Evolutionary conservation across 345 rosid genomes (phyloP).

Genomic region (Gossypium thurberi): DNA sequence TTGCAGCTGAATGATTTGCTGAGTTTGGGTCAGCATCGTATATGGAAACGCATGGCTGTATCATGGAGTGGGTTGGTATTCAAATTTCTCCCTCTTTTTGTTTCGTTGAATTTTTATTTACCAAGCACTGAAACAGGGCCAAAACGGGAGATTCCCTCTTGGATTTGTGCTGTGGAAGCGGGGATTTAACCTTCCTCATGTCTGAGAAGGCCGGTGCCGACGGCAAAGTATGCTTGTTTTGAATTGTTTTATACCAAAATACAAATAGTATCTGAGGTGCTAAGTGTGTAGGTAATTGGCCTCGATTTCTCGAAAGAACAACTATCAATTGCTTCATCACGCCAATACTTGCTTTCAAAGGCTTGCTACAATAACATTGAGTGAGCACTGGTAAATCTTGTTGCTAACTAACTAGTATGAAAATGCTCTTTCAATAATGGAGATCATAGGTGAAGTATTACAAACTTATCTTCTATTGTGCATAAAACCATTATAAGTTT

Average conservation of each 20-base stretch:
- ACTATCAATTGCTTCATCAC: constrained; percentile 55
- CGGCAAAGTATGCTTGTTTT: constrained; percentile 45
- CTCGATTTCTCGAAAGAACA: constrained; percentile 81
- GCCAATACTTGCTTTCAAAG: constrained; percentile 40
- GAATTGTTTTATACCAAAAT: not conserved
- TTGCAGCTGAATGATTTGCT: constrained; percentile 69
- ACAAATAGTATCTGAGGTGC: not conserved
- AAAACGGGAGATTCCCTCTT: constrained; percentile 54
- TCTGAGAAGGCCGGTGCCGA: constrained; percentile 67
- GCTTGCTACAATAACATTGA: constrained; percentile 68
- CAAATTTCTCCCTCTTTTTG: not conserved
- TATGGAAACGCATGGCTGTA: constrained; percentile 84
- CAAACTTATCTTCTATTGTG: not conserved
- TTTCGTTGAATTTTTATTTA: not conserved
- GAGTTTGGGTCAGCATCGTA: constrained; percentile 79
- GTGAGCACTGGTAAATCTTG: constrained; percentile 71
- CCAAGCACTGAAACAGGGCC: constrained; percentile 36
- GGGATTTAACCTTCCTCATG: constrained; percentile 73
- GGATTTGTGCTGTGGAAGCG: constrained; percentile 96
- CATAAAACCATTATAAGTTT: not conserved
- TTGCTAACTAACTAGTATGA: constrained; percentile 14
- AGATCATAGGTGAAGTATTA: not conserved
- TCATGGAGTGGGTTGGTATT: constrained; percentile 62
- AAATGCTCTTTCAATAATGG: not conserved
- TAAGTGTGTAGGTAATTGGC: constrained; percentile 52